Conservation (phyloP, 495 filamentous ascomycete species). For the Xylaria grammica region DNA sequence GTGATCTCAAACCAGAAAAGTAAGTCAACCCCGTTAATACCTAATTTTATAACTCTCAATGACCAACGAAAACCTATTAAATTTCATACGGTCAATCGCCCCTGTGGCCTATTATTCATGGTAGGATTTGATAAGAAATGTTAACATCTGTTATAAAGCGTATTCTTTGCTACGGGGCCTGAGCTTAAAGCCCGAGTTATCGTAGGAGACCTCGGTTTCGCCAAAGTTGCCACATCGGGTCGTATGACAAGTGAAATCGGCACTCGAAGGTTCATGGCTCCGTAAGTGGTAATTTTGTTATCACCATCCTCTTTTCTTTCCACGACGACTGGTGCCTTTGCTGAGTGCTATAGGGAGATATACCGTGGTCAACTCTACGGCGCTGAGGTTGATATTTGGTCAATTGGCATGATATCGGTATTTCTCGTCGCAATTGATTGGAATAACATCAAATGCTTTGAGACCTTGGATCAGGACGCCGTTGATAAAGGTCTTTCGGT, state of each 20-base stretch:
- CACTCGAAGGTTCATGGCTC: constrained; percentile 69
- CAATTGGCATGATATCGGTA: constrained; percentile 25
- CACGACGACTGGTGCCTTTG: neutral
- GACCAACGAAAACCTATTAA: neutral
- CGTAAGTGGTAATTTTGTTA: constrained; percentile 56
- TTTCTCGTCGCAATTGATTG: constrained; percentile 23
- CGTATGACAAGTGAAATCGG: constrained; percentile 69
- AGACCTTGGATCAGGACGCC: constrained; percentile 31
- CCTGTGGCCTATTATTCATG: neutral
- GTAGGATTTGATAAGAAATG: neutral
- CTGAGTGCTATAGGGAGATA: constrained; percentile 30
- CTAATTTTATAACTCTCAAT: neutral
- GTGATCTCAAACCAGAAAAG: constrained; percentile 96
- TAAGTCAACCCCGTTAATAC: neutral
- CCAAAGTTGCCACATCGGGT: constrained; percentile 47
- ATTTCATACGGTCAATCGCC: neutral
- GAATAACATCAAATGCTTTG: constrained; percentile 37
- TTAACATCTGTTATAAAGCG: constrained; percentile 35
- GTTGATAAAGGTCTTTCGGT: constrained; percentile 28
- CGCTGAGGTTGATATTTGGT: constrained; percentile 53
- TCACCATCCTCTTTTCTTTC: neutral
- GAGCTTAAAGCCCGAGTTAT: constrained; percentile 60
- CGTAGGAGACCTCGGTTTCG: constrained; percentile 76
- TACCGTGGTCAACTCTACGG: constrained; percentile 29
- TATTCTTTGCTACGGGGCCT: constrained; percentile 72